Conservation (phyloP, 2,329 filamentous ascomycete genomes). For the Arthroderma uncinatum region DNA sequence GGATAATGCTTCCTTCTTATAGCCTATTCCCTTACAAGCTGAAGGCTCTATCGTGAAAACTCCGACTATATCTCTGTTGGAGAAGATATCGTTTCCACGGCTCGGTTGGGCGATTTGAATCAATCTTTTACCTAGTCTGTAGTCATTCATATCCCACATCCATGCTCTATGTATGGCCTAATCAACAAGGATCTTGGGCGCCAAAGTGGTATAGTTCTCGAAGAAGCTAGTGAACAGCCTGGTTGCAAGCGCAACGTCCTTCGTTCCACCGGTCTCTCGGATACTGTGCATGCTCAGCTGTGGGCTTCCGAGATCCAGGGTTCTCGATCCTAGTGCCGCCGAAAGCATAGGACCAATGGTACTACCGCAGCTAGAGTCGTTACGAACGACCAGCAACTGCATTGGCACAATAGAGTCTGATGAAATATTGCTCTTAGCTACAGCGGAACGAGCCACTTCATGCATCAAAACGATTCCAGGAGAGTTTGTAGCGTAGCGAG, state of each 20-base stretch:
- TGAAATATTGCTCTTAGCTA: constrained; percentile 37
- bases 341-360: constrained; percentile 97
- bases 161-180: constrained; percentile 29
- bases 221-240: constrained; percentile 83
- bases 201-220: constrained; percentile 67
- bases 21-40: too few relatives aligned
- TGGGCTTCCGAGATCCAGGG: constrained; percentile 84
- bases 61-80: too few relatives aligned
- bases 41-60: too few relatives aligned
- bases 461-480: constrained; percentile 88
- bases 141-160: not conserved
- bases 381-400: constrained; percentile 91
- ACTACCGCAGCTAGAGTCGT: constrained; percentile 87
- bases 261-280: constrained; percentile 76
- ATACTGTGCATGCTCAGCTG: constrained; percentile 97
- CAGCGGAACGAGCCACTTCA: constrained; percentile 56
- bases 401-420: constrained; percentile 59
- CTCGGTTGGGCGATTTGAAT: too few relatives aligned
- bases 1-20: too few relatives aligned
- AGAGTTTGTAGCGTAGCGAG: constrained; percentile 90
- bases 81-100: too few relatives aligned
- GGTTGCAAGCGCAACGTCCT: constrained; percentile 78
- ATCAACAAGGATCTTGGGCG: constrained; percentile 74
- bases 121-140: not conserved
- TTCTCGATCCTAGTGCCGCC: constrained; percentile 73